phyloP scores from a whole-genome alignment of 805 yeast genomes.

The Debaryomyces maramus region DNA sequence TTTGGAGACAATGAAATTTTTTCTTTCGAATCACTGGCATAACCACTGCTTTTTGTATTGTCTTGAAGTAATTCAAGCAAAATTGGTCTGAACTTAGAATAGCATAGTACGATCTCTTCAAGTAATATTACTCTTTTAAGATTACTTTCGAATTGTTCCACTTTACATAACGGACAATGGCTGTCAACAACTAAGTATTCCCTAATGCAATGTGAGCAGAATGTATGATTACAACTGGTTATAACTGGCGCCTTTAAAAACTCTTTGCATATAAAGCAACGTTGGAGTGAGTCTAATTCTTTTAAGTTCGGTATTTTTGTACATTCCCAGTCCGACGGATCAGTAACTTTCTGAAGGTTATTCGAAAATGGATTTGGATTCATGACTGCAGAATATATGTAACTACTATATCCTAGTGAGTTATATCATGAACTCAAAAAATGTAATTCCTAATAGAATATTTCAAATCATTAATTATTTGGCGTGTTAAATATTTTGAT shows the following conservation, averaged over 20 bases:
- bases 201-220: slow-evolving; percentile 85
- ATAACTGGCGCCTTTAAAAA: slow-evolving; percentile 75
- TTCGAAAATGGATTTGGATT: slow-evolving; percentile 13
- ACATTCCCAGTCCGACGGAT: slow-evolving; percentile 68
- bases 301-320: slow-evolving; percentile 56
- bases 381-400: slow-evolving; percentile 9
- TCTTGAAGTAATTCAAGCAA: slow-evolving; percentile 30
- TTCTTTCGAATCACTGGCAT: not conserved
- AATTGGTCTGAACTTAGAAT: slow-evolving; percentile 40
- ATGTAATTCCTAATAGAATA: not conserved
- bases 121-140: slow-evolving; percentile 64
- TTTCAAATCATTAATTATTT: not conserved
- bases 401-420: not conserved
- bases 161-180: slow-evolving; percentile 77
- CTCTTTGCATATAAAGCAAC: slow-evolving; percentile 91
- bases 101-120: slow-evolving; percentile 69
- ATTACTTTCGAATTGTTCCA: slow-evolving; percentile 67
- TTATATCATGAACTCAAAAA: not conserved
- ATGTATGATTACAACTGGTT: slow-evolving; percentile 85
- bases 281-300: slow-evolving; percentile 64
- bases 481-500: too few relatives aligned
- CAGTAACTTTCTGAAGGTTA: slow-evolving; percentile 42
- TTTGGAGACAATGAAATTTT: not conserved
- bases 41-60: not conserved
- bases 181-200: slow-evolving; percentile 59